Percentiles rank a stretch among this genome's conserved stretches.
Evolutionary conservation across 2,329 filamentous ascomycete genomes (phyloP).

Genomic region (Ophiostoma sp.): DNA sequence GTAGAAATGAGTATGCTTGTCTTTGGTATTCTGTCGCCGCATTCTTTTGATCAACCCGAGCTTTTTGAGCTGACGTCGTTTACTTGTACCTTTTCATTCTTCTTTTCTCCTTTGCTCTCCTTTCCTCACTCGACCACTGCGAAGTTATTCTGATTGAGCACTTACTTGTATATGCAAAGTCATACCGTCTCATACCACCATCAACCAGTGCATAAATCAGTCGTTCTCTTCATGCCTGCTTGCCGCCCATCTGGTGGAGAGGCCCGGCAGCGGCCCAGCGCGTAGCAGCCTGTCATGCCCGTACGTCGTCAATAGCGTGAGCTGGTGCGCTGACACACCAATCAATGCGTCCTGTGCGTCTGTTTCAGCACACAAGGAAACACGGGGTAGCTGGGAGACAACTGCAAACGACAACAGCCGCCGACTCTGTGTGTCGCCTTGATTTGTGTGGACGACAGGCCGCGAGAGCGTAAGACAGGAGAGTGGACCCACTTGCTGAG

Average conservation of each 20-base stretch:
- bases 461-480: not conserved
- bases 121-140: too few species aligned
- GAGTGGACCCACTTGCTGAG: not conserved
- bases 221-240: not conserved
- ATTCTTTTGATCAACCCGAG: too few species aligned
- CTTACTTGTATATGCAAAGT: too few species aligned
- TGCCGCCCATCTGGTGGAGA: not conserved
- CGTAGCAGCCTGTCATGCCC: not conserved
- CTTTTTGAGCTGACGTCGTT: too few species aligned
- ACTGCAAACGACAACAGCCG: not conserved
- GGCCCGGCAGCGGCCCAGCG: not conserved
- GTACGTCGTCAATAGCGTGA: not conserved
- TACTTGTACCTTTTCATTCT: too few species aligned
- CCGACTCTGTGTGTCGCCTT: not conserved
- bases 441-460: not conserved
- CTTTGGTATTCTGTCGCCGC: too few species aligned
- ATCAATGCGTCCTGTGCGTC: conserved; percentile 13
- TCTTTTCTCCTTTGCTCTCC: too few species aligned
- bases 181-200: too few species aligned
- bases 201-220: too few species aligned
- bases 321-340: not conserved
- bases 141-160: too few species aligned
- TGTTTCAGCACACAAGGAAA: conserved; percentile 19
- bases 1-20: too few species aligned
- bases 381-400: not conserved